Conservation (phyloP, 2,329 filamentous ascomycete species). For the Alternaria gaisen region DNA sequence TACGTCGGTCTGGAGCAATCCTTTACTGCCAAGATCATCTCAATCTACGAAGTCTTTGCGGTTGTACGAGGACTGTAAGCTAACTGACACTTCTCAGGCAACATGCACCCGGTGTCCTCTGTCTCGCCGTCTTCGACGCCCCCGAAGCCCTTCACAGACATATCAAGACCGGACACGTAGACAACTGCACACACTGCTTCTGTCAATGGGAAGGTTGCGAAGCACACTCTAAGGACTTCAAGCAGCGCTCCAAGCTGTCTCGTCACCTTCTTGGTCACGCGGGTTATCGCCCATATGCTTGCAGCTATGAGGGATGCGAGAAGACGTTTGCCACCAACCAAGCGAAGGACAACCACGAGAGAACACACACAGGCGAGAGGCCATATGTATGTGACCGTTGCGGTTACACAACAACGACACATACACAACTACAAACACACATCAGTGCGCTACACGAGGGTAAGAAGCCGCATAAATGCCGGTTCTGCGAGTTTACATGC, state of each 20-base stretch:
- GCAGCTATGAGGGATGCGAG: constrained; percentile 45
- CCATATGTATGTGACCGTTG: constrained; percentile 50
- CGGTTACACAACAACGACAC: constrained; percentile 51
- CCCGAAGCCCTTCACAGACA: constrained; percentile 47
- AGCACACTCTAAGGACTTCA: constrained; percentile 48
- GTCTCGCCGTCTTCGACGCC: constrained; percentile 39
- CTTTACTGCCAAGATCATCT: neutral
- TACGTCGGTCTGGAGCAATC: constrained; percentile 10
- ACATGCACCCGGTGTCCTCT: constrained; percentile 37
- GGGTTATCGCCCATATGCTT: constrained; percentile 49
- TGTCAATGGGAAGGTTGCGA: constrained; percentile 51
- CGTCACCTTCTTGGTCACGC: constrained; percentile 51
- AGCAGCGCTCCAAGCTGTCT: constrained; percentile 51
- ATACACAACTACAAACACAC: constrained; percentile 51
- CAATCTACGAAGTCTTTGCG: neutral
- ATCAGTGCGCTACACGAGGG: constrained; percentile 49
- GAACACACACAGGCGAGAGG: constrained; percentile 49
- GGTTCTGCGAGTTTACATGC: constrained; percentile 51
- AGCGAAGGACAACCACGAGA: constrained; percentile 52
- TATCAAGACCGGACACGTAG: constrained; percentile 47
- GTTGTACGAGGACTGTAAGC: neutral
- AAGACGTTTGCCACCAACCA: constrained; percentile 53
- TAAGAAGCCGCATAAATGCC: constrained; percentile 50
- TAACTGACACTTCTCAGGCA: constrained; percentile 24
- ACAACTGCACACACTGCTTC: constrained; percentile 46